Conservation (phyloP, 768 basidiomycete genomes). For the Rickenella mellea region DNA sequence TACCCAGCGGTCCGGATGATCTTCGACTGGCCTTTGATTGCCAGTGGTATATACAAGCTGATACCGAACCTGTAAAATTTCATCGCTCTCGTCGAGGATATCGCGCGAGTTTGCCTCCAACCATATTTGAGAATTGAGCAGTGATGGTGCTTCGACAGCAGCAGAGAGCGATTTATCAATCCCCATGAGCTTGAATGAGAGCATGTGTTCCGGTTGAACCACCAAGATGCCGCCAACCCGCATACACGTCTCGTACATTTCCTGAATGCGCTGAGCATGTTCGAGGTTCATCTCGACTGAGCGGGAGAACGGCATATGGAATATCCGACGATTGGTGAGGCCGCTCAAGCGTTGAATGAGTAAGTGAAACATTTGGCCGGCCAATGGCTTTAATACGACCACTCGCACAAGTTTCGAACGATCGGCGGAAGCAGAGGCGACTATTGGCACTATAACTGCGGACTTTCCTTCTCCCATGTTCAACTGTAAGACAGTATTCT, state of each 20-base stretch:
- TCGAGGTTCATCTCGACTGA: conserved; percentile 19
- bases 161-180: conserved; percentile 24
- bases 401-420: conserved; percentile 35
- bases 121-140: conserved; percentile 7
- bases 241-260: conserved; percentile 30
- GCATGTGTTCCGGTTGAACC: conserved; percentile 42
- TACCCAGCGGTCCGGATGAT: conserved; percentile 33
- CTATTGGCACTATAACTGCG: conserved; percentile 40
- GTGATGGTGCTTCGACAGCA: conserved; percentile 10
- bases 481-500: conserved; percentile 36
- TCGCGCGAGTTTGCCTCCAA: conserved; percentile 22
- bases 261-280: conserved; percentile 12
- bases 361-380: conserved; percentile 39
- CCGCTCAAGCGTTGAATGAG: conserved; percentile 33
- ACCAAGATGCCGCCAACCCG: conserved; percentile 33
- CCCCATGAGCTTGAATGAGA: conserved; percentile 40
- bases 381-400: conserved; percentile 39
- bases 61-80: conserved; percentile 36
- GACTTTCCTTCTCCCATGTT: conserved; percentile 56
- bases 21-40: conserved; percentile 25
- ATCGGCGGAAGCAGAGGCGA: conserved; percentile 30
- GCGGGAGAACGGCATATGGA: conserved; percentile 41
- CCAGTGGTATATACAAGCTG: conserved; percentile 40
- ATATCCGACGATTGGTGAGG: conserved; percentile 36
- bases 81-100: conserved; percentile 18